Conservation (phyloP, 306 rosid species). For the Gillenia trifoliata region DNA sequence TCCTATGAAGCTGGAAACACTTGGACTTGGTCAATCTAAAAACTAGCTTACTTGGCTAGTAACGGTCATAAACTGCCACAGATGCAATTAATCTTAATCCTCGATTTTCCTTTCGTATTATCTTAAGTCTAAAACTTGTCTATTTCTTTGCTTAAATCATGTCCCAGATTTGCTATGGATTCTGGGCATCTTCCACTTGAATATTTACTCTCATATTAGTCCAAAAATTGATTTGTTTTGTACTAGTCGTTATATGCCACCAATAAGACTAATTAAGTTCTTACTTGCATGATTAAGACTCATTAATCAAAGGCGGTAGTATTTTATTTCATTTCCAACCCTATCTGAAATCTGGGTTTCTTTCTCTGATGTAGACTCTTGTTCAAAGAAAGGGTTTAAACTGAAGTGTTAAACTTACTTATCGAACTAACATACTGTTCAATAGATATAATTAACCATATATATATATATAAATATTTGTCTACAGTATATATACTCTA, state of each 20-base stretch:
- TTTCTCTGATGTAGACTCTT: constrained; percentile 5
- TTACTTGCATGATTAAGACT: constrained; percentile 6
- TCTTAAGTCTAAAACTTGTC: neutral
- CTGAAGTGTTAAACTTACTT: neutral
- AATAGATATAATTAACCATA: too few species aligned
- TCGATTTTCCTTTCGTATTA: neutral
- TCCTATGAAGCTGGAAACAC: neutral
- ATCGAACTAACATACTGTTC: neutral
- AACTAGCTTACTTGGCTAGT: neutral
- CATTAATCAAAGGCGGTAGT: neutral
- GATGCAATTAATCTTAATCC: neutral
- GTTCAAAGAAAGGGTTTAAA: neutral
- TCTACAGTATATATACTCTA: neutral
- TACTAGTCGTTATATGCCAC: neutral
- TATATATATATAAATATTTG: too few species aligned
- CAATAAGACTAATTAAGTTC: neutral
- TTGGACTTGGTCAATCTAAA: neutral
- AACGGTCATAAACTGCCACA: neutral
- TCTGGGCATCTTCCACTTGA: neutral
- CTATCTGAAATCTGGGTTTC: neutral
- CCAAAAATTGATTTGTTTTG: neutral
- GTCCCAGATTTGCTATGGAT: constrained; percentile 14
- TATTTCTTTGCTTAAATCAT: constrained; percentile 1
- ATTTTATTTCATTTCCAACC: neutral
- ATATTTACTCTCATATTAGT: neutral